A percentile compares a stretch with the other conserved stretches of the same genome.
phyloP scores from a whole-genome alignment of 2,329 filamentous ascomycete species.

The Parastagonospora avenae region DNA sequence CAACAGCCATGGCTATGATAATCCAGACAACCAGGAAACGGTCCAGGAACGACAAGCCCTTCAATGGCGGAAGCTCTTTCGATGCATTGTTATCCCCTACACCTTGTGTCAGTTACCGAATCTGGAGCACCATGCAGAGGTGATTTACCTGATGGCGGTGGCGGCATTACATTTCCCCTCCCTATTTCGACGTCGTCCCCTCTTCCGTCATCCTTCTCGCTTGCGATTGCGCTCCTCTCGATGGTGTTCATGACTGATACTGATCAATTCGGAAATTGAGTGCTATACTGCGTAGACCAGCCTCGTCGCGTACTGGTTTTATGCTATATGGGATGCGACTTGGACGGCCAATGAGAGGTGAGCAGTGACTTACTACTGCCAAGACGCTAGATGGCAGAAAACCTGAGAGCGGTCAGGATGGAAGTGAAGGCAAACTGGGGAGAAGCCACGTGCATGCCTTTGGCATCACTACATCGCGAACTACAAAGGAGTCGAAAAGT shows the following conservation, averaged over 20 bases:
- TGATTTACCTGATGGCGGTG: not conserved
- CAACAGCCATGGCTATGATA: slow-evolving; percentile 75
- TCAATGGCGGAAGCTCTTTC: slow-evolving; percentile 34
- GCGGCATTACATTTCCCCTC: not conserved
- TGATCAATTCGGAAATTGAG: not conserved
- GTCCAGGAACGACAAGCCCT: slow-evolving; percentile 52
- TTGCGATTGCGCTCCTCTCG: slow-evolving; percentile 14
- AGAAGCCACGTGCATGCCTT: too few relatives aligned
- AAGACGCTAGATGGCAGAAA: slow-evolving; percentile 7
- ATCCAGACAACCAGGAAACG: slow-evolving; percentile 65
- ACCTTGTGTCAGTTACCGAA: not conserved
- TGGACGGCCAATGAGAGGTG: slow-evolving; percentile 9
- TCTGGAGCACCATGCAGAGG: slow-evolving; percentile 2
- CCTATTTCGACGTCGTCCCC: slow-evolving; percentile 14
- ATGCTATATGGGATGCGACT: not conserved
- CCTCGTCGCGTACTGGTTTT: not conserved
- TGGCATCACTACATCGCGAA: too few relatives aligned
- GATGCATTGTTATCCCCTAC: slow-evolving; percentile 3
- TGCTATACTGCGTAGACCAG: not conserved
- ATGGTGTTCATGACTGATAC: slow-evolving; percentile 18
- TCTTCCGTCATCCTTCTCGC: not conserved
- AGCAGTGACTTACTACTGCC: slow-evolving; percentile 12
- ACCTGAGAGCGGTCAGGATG: not conserved
- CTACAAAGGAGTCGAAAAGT: too few relatives aligned
- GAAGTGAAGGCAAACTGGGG: too few relatives aligned